These are phyloP conservation scores for Dalbergia cultrata DNA, from an alignment of 306 rosid genomes.

Conservation along the genomic window DNA sequence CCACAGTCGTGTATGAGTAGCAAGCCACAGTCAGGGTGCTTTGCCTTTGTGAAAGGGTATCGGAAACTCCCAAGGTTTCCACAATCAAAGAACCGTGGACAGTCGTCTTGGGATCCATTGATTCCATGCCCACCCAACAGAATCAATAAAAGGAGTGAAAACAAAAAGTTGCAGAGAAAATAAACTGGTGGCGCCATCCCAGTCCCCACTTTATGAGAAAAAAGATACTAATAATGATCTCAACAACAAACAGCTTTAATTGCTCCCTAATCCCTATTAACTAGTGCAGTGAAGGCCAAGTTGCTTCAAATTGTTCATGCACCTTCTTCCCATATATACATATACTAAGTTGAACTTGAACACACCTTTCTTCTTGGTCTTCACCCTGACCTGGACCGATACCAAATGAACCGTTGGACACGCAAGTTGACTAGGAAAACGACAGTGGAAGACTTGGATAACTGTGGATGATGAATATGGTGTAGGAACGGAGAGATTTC, in stretches of 20 bases:
- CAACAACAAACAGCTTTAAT: too few species aligned
- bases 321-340: too few species aligned
- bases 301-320: too few species aligned
- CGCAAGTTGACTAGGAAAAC: constrained; percentile 40
- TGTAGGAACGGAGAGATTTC: too few species aligned
- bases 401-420: constrained; percentile 1
- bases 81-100: constrained; percentile 44
- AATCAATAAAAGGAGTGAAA: constrained; percentile 14
- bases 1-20: constrained; percentile 31
- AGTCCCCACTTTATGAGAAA: too few species aligned
- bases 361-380: too few species aligned
- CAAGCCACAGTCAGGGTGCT: constrained; percentile 46
- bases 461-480: not conserved
- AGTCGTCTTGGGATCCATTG: not conserved
- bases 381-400: too few species aligned
- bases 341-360: too few species aligned
- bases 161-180: constrained; percentile 16
- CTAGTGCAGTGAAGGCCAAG: too few species aligned
- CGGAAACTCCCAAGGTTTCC: constrained; percentile 8
- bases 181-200: constrained; percentile 24
- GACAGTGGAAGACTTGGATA: constrained; percentile 22
- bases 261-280: too few species aligned
- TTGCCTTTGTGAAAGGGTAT: constrained; percentile 53
- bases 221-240: too few species aligned
- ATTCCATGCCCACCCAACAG: constrained; percentile 25